Conservation (phyloP, 108 stramenopile genomes). For the Aureococcus anophagefferens region DNA sequence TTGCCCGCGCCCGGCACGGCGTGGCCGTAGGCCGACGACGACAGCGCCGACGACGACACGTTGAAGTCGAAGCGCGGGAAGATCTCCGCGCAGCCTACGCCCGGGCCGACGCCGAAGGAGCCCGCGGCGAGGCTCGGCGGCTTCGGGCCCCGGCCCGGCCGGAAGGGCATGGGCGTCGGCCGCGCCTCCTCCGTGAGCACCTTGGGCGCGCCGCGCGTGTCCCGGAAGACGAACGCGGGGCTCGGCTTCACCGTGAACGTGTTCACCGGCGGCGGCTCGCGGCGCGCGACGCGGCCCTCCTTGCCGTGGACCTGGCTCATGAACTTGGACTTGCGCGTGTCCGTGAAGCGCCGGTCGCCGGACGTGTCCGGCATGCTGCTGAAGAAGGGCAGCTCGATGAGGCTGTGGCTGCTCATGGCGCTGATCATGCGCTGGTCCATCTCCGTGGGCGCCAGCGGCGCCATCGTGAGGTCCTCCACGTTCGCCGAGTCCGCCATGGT, state of each 20-base stretch:
- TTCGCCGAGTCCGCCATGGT: too few species aligned
- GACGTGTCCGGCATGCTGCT: not conserved
- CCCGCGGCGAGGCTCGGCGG: too few species aligned
- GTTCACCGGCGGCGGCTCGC: too few species aligned
- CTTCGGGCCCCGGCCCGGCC: not conserved
- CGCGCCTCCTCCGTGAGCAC: too few species aligned
- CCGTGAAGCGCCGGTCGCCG: not conserved
- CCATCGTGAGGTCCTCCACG: too few species aligned
- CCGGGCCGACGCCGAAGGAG: not conserved
- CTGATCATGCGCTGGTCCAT: too few species aligned
- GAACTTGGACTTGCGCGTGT: not conserved
- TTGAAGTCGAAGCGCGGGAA: not conserved
- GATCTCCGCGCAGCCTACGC: not conserved
- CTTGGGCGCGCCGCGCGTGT: too few species aligned
- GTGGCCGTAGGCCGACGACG: not conserved
- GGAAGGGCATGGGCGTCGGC: not conserved
- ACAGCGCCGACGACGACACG: not conserved
- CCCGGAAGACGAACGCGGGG: too few species aligned
- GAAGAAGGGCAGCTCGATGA: not conserved
- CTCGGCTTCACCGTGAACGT: too few species aligned
- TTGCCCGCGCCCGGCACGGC: too few species aligned
- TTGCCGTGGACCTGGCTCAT: not conserved
- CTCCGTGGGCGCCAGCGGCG: too few species aligned
- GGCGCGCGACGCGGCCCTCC: not conserved
- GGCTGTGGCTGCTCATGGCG: not conserved